Evolutionary conservation across 1,284 basidiomycete species (phyloP), one percentile per base, ranked within the genome.

Genomic region (Athelia psychrophila): DNA sequence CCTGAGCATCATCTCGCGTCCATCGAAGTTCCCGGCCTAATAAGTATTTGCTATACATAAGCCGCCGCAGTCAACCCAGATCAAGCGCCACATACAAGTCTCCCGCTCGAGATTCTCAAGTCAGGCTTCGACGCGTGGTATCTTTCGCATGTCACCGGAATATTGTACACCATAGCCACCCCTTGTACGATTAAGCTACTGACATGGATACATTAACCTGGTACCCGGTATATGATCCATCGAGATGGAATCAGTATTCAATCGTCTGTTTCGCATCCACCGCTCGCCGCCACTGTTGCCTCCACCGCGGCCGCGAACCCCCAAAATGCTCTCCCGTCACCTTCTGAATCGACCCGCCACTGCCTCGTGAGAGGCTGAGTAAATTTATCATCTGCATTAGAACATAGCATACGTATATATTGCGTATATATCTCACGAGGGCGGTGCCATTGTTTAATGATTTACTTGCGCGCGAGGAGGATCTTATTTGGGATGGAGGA

Each of bases 391-490:
- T 53, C 57, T 48, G 49, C 44, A 23, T 60, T 58, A 13, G 45
- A 47, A 48, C 64, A 48, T n/a, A 49, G 76, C 78, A 54, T 75
- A 73, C 63, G 86, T 71, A 10, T n/a, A n/a, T n/a, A 72, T 71
- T 24, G 88, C 70, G 50, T 80, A 78, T 12, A 91, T 74, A 55
- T 89, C 81, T n/a, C 15, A 91, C 61, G 22, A 93, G 74, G 19
- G 76, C 71, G 36, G 77, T 74, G 2, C 90, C 90, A 10, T 87
- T 68, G 2, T 88, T 90, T 1, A 91, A 66, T 0, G 19, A 91
- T 59, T 48, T 92, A 86, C 56, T 80, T 81, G 22, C 72, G 74
- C 46, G 73, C 76, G 50, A 84, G 67, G 20, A 65, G 63, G 33
- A 83, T 53, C 18, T 68, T 73, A 2, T 67, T 61, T 1, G 62